Evolutionary conservation across 208 protist genomes (phyloP).

Genomic region (Endotrypanum monterogeii): DNA sequence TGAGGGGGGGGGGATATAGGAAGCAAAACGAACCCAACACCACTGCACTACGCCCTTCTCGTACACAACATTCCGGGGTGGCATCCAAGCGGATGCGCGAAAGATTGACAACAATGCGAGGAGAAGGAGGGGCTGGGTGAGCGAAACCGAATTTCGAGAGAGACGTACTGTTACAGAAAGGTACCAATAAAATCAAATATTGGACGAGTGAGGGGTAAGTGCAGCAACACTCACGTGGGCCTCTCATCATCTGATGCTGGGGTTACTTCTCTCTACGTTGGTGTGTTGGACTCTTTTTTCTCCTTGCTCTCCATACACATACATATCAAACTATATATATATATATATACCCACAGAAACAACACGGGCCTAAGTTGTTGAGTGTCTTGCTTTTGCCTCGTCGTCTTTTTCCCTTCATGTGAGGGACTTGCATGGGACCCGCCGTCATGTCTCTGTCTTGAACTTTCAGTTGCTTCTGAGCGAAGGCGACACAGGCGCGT

Average conservation of each 20-base stretch:
- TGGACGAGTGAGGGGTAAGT: no score
- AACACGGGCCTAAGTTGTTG: not conserved
- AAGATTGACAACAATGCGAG: no score
- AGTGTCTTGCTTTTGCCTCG: not conserved
- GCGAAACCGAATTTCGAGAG: no score
- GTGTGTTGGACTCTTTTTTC: not conserved
- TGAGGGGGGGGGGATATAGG: not conserved
- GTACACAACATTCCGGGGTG: no score
- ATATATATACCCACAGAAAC: no score
- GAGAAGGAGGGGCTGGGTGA: no score
- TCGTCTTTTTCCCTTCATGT: not conserved
- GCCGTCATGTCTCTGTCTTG: not conserved
- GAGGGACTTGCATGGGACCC: not conserved
- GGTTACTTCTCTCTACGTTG: not conserved
- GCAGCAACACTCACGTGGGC: no score
- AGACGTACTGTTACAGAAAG: no score
- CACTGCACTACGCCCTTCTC: not conserved
- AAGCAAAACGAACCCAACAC: not conserved
- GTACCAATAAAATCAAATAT: no score
- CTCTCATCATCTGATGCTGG: not conserved
- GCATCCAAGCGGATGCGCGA: no score
- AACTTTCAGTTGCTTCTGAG: not conserved
- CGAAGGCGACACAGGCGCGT: not conserved
- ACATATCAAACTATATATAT: not conserved
- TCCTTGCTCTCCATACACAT: not conserved